Conservation (phyloP, 805 yeast genomes). For the Saccharomycopsis vini region DNA sequence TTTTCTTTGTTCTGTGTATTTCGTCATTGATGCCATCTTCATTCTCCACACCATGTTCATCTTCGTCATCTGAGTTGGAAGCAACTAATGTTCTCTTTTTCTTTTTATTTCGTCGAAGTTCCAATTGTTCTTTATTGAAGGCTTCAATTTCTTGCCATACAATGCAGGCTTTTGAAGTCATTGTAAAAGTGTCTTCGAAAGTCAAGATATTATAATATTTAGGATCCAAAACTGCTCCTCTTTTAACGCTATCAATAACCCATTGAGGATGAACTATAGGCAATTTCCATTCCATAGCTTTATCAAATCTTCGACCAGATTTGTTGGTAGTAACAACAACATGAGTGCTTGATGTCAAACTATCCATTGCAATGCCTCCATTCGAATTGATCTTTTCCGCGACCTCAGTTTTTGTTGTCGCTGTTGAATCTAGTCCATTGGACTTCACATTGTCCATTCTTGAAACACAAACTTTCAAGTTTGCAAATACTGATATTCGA, state of each 20-base stretch:
- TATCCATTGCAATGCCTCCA: conserved; percentile 45
- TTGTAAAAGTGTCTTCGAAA: no score
- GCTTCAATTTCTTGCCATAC: conserved; percentile 23
- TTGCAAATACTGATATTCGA: conserved; percentile 35
- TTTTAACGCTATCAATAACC: conserved; percentile 31
- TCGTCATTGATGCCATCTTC: conserved; percentile 7
- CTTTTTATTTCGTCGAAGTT: neutral
- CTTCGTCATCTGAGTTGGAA: neutral
- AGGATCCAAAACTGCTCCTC: conserved; percentile 31
- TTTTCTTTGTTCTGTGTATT: conserved; percentile 13
- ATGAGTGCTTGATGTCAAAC: conserved; percentile 36
- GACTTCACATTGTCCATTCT: conserved; percentile 24
- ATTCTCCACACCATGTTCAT: conserved; percentile 8
- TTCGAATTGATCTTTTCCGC: conserved; percentile 29
- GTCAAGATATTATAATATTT: conserved; percentile 26
- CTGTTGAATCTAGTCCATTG: conserved; percentile 8
- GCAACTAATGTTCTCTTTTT: conserved; percentile 19
- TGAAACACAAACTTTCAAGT: conserved; percentile 31
- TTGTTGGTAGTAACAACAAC: conserved; percentile 43
- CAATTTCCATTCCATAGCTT: conserved; percentile 35
- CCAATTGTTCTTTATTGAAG: neutral
- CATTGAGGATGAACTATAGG: conserved; percentile 34
- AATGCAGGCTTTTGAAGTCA: conserved; percentile 23
- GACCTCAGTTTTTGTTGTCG: conserved; percentile 27
- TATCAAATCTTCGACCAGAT: conserved; percentile 43